Evolutionary conservation across 805 yeast genomes (phyloP).

Genomic region (Komagataella populi): DNA sequence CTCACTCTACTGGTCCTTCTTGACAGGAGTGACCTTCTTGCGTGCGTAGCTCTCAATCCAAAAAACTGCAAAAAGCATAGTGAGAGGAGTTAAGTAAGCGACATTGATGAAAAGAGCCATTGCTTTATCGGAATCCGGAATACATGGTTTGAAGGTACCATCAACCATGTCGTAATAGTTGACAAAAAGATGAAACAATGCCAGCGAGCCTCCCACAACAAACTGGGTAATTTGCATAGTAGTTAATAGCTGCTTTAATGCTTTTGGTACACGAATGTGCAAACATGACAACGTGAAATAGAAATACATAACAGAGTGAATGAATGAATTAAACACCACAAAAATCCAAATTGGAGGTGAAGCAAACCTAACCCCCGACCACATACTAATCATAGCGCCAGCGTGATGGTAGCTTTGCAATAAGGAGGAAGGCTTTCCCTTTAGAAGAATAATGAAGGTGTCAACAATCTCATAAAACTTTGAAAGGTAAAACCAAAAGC

Average conservation of each 20-base stretch:
- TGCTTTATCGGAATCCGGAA: constrained; percentile 44
- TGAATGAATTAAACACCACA: constrained; percentile 68
- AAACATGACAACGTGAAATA: constrained; percentile 52
- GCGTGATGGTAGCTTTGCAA: constrained; percentile 68
- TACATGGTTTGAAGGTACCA: constrained; percentile 31
- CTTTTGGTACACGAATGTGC: constrained; percentile 40
- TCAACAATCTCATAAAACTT: constrained; percentile 64
- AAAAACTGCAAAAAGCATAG: constrained; percentile 50
- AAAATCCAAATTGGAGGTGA: constrained; percentile 75
- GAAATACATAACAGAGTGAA: constrained; percentile 63
- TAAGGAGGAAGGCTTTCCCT: constrained; percentile 53
- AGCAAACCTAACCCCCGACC: constrained; percentile 60
- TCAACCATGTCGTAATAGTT: constrained; percentile 37
- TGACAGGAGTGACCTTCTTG: constrained; percentile 4
- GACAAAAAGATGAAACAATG: constrained; percentile 50
- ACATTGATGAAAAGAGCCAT: constrained; percentile 52
- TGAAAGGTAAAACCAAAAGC: constrained; percentile 55
- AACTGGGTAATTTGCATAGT: constrained; percentile 59
- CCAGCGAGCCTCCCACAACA: constrained; percentile 53
- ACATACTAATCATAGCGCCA: constrained; percentile 73
- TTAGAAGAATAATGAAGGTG: constrained; percentile 50
- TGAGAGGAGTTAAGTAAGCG: constrained; percentile 51
- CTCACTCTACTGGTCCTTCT: neutral
- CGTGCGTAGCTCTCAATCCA: constrained; percentile 43
- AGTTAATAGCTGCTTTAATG: constrained; percentile 46